Base-by-base conservation (phyloP, 257 asterid species). In the Nicotiana sylvestris region DNA sequence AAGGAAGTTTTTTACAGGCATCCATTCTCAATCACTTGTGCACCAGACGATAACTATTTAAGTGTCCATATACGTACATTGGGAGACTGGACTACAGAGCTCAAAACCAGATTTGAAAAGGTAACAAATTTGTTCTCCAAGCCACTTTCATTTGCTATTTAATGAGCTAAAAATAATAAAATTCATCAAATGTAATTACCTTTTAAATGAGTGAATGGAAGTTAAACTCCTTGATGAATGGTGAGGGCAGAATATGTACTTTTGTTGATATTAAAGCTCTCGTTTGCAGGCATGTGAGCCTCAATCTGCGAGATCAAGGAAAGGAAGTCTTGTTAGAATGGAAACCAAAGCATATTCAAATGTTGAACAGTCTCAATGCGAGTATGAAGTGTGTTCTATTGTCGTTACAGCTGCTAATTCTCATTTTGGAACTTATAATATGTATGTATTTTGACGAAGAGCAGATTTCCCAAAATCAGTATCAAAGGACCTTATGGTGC, bases 11-110 rank as follows among this genome's bases (percentile, higher is more conserved):
- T 32, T 83, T 78, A 43, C 89, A 95, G 97, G 98, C 99, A 95
- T 88, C 97, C 99, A 9, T 95, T 95, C 88, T 94, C 99, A 25
- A 92, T 95, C 85, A 95, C 99, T 80, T 95, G 98, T 81, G 98
- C 98, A 56, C 99, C 99, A n/a, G 97, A 87, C 15, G 98, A 95
- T 57, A 89, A 86, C 77, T 92, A 91, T 77, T 84, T 95, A 80
- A 94, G 98, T 30, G 93, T 95, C 74, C 98, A 95, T 79, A 92
- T 95, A 65, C 97, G 97, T 39, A 85, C 98, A 2, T 58, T 92
- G 57, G 99, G 99, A 69, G 99, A 95, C 81, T 95, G 98, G 97
- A 95, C 98, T 0, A 87, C 97, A 3, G 99, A 94, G 88, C 97
- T 95, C 57, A 89, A 84, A 77, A 87, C 57, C 58, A 90, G 87